Evolutionary conservation across 352 stramenopile genomes (phyloP).

Genomic region (Globisporangium middletonii): DNA sequence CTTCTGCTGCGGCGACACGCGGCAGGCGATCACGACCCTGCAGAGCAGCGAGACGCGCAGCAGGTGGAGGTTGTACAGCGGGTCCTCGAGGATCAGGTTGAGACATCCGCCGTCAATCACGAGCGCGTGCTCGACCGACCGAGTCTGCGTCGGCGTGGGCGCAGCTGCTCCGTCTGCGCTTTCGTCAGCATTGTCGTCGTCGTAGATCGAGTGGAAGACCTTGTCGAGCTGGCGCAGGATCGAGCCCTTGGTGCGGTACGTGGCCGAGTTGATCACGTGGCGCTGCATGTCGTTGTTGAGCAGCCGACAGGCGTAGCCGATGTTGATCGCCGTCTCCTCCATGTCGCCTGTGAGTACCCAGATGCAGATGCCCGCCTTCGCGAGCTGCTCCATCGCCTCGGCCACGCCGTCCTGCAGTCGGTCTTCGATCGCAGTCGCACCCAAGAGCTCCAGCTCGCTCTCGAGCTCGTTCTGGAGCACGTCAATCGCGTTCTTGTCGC

Average conservation of each 20-base stretch:
- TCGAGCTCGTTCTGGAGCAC: conserved; percentile 75
- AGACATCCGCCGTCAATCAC: conserved; percentile 95
- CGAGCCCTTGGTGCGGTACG: conserved; percentile 58
- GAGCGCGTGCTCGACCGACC: conserved; percentile 67
- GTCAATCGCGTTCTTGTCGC: conserved; percentile 61
- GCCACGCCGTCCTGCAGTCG: conserved; percentile 78
- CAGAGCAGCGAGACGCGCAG: conserved; percentile 85
- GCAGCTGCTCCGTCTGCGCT: background rate
- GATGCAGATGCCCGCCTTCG: conserved; percentile 77
- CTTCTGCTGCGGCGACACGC: conserved; percentile 98
- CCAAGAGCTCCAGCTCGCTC: conserved; percentile 65
- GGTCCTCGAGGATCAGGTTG: conserved; percentile 65
- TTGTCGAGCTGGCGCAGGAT: conserved; percentile 71
- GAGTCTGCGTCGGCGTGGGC: conserved; percentile 23
- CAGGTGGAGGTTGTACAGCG: conserved; percentile 72
- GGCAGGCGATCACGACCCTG: conserved; percentile 96
- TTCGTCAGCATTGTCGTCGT: conserved; percentile 5
- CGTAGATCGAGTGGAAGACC: conserved; percentile 69
- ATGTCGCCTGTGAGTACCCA: conserved; percentile 88
- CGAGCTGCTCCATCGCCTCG: conserved; percentile 69
- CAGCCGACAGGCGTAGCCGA: conserved; percentile 79
- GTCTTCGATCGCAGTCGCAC: conserved; percentile 85
- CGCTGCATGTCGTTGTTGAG: conserved; percentile 93
- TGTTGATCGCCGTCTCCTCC: conserved; percentile 89
- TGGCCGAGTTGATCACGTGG: conserved; percentile 72